These are phyloP conservation scores for Exophiala sideris DNA, from an alignment of 2,329 filamentous ascomycete species.

Conservation along the genomic window DNA sequence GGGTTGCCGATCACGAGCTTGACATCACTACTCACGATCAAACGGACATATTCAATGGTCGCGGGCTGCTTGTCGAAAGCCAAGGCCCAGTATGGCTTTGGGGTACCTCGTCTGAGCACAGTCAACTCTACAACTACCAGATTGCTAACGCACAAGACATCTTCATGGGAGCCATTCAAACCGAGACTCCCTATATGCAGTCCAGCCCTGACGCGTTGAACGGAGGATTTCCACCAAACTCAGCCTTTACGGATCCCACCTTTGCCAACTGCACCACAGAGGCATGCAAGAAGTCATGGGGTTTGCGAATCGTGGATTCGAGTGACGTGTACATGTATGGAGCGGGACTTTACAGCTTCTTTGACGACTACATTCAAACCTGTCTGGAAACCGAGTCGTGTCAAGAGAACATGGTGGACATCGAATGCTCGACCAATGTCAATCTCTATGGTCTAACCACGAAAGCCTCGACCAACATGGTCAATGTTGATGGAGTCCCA, in stretches of 20 bases:
- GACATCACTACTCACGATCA: slow-evolving; percentile 67
- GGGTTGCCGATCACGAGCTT: slow-evolving; percentile 87
- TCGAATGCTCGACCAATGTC: slow-evolving; percentile 61
- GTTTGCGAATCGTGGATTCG: slow-evolving; percentile 67
- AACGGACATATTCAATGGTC: slow-evolving; percentile 78
- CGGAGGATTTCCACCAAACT: slow-evolving; percentile 59
- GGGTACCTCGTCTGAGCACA: slow-evolving; percentile 65
- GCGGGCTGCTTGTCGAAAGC: slow-evolving; percentile 76
- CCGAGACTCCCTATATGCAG: slow-evolving; percentile 77
- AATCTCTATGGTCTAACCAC: slow-evolving; percentile 68
- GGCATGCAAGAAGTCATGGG: slow-evolving; percentile 71
- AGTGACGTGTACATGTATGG: slow-evolving; percentile 67
- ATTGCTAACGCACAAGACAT: slow-evolving; percentile 72
- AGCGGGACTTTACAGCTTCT: slow-evolving; percentile 76
- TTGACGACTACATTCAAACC: slow-evolving; percentile 72
- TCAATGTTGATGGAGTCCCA: slow-evolving; percentile 58
- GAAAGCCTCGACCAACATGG: slow-evolving; percentile 71
- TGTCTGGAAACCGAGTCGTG: slow-evolving; percentile 67
- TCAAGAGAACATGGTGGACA: slow-evolving; percentile 72
- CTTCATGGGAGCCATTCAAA: slow-evolving; percentile 80
- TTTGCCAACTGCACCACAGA: slow-evolving; percentile 60
- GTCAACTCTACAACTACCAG: slow-evolving; percentile 74
- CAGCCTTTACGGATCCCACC: slow-evolving; percentile 62
- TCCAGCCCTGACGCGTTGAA: slow-evolving; percentile 77
- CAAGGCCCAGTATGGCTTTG: slow-evolving; percentile 77